phyloP scores from a whole-genome alignment of 2,329 filamentous ascomycete genomes.

The Fusarium illudens region DNA sequence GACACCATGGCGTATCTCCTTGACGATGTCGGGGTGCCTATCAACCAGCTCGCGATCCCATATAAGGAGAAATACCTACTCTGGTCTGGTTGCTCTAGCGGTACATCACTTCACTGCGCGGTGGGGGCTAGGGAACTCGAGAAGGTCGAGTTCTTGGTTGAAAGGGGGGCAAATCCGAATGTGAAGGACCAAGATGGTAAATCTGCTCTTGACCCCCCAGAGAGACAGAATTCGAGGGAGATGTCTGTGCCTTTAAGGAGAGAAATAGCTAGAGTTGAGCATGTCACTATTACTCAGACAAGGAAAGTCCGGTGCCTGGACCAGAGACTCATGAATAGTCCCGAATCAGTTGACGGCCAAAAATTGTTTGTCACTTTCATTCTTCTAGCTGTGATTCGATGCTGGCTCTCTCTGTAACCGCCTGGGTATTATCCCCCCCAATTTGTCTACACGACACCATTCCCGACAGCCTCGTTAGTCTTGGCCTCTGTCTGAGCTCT shows the following conservation, averaged over 20 bases:
- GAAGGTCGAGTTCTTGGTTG: neutral
- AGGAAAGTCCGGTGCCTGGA: no score
- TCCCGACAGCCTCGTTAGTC: neutral
- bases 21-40: neutral
- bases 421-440: accelerated
- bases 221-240: neutral
- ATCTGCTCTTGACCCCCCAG: neutral
- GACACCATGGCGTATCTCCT: neutral
- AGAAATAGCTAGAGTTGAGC: neutral
- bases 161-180: neutral
- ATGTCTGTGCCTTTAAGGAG: neutral
- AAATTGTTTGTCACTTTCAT: no score
- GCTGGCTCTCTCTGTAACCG: neutral
- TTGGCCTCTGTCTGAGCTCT: conserved; percentile 15
- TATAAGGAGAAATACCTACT: neutral
- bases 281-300: no score
- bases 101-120: neutral
- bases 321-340: no score
- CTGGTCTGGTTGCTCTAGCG: neutral
- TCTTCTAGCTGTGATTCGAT: neutral
- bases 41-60: neutral
- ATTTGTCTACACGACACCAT: neutral
- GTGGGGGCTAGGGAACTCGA: neutral
- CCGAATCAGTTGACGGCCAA: no score
- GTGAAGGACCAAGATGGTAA: neutral